These are phyloP conservation scores for Populus ilicifolia DNA, from an alignment of 345 rosid species.

Conservation along the genomic window DNA sequence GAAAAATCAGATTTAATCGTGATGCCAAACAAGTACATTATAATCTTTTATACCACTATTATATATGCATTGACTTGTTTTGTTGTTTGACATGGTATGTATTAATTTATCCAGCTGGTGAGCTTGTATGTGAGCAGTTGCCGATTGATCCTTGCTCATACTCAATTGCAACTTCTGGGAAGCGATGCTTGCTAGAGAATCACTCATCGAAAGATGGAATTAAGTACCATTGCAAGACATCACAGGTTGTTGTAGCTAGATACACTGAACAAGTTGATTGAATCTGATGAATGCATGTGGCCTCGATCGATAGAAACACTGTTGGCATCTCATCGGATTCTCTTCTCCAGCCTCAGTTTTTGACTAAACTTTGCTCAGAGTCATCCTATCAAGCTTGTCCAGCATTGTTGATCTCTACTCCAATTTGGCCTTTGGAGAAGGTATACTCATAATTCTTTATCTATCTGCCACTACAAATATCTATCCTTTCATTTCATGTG, in stretches of 20 bases:
- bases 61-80: not conserved
- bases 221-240: constrained; percentile 33
- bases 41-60: not conserved
- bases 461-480: not conserved
- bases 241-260: constrained; percentile 15
- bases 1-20: too few relatives aligned
- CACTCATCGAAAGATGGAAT: constrained; percentile 1
- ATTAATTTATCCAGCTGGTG: constrained; percentile 11
- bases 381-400: constrained; percentile 22
- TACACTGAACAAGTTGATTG: constrained; percentile 17
- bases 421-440: constrained; percentile 38
- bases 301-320: constrained; percentile 15
- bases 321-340: constrained; percentile 32
- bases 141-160: constrained; percentile 22
- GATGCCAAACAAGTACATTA: too few relatives aligned
- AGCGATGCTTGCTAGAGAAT: constrained; percentile 36
- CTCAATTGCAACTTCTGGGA: constrained; percentile 27
- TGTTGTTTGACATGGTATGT: not conserved
- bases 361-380: constrained; percentile 32
- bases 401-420: constrained; percentile 34
- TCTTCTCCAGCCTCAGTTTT: constrained; percentile 25
- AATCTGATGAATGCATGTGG: constrained; percentile 34
- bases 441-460: not conserved
- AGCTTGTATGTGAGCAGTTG: constrained; percentile 32
- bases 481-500: not conserved